Evolutionary conservation across 192 early-diverging fungal genomes (phyloP).

Genomic region (Podochytrium sp.): DNA sequence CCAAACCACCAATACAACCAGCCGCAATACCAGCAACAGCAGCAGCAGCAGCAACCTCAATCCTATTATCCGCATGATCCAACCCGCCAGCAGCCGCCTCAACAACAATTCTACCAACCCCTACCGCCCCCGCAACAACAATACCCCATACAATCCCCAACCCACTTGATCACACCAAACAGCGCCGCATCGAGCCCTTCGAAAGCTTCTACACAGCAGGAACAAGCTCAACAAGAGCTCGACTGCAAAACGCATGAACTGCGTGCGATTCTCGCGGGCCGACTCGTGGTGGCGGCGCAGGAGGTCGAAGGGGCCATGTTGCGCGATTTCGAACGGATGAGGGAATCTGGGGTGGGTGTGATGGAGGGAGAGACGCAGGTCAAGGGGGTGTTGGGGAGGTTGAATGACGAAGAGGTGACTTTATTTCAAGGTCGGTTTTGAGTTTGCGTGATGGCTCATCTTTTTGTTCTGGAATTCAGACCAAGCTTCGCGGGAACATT

Average conservation of each 20-base stretch:
- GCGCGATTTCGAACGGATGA: slow-evolving; percentile 29
- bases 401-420: slow-evolving; percentile 52
- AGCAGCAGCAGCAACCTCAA: slow-evolving; percentile 8
- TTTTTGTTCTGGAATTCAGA: slow-evolving; percentile 37
- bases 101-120: neutral
- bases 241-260: slow-evolving; percentile 40
- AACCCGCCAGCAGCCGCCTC: slow-evolving; percentile 33
- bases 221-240: neutral
- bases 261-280: neutral
- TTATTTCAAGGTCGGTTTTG: neutral
- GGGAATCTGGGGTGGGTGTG: slow-evolving; percentile 35
- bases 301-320: slow-evolving; percentile 1
- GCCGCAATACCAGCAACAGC: slow-evolving; percentile 35
- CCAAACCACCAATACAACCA: neutral
- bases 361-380: slow-evolving; percentile 73
- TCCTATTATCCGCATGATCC: slow-evolving; percentile 19
- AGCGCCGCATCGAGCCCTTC: slow-evolving; percentile 34
- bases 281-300: neutral
- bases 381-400: slow-evolving; percentile 59
- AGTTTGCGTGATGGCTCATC: neutral
- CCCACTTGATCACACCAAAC: slow-evolving; percentile 27
- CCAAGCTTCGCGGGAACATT: slow-evolving; percentile 68
- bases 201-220: slow-evolving; percentile 4
- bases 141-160: slow-evolving; percentile 4
- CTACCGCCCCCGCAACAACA: slow-evolving; percentile 34